Conservation (phyloP, 169 alveolate genomes). For the Miamiensis avidus region DNA sequence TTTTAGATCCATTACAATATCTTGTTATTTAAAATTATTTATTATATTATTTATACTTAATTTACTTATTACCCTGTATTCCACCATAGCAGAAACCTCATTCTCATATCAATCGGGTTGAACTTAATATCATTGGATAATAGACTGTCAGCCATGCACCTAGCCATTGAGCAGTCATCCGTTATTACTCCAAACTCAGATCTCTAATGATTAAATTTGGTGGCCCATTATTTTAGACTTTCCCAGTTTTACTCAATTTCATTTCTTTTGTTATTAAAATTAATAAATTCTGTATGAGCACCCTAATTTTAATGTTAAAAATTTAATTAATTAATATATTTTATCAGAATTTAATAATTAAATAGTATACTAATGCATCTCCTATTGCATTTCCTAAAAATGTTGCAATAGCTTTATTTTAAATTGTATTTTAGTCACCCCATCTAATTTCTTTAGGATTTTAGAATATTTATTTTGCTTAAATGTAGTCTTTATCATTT, state of each 20-base stretch:
- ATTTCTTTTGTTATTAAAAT: neutral
- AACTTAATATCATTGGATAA: neutral
- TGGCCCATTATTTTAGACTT: neutral
- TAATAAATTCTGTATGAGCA: neutral
- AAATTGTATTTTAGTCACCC: no score
- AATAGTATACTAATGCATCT: neutral
- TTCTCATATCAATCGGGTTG: neutral
- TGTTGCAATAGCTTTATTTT: neutral
- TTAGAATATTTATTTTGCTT: no score
- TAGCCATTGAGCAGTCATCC: neutral
- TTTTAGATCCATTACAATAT: neutral
- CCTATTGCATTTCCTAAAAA: neutral
- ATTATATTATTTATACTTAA: no score
- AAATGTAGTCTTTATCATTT: no score
- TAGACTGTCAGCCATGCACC: neutral
- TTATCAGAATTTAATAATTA: no score
- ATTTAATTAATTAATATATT: no score
- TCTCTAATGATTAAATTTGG: neutral
- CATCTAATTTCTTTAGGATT: no score
- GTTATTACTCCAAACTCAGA: neutral
- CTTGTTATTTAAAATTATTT: neutral
- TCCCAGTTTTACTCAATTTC: neutral
- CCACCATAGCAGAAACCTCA: neutral
- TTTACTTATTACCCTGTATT: neutral
- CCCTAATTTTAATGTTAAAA: neutral